These are phyloP conservation scores for Panicum virgatum DNA, from an alignment of 202 grass and related monocot genomes.

Conservation along the genomic window DNA sequence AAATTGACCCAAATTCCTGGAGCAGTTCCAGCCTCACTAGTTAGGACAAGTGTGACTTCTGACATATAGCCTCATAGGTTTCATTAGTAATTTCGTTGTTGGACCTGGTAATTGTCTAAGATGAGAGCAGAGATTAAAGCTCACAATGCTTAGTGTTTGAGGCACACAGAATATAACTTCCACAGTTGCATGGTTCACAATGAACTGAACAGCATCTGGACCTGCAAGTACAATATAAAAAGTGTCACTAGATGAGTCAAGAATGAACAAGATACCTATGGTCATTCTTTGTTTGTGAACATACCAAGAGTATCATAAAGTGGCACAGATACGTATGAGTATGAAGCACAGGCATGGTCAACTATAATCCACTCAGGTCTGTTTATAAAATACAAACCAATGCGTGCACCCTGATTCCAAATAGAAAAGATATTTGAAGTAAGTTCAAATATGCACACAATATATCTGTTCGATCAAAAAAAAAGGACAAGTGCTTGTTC, in stretches of 20 bases:
- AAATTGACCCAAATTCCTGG: neutral
- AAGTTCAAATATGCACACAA: conserved; percentile 9
- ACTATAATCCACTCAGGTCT: conserved; percentile 89
- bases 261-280: conserved; percentile 24
- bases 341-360: conserved; percentile 93
- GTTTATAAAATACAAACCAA: conserved; percentile 99
- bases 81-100: neutral
- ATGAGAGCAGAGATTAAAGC: conserved; percentile 32
- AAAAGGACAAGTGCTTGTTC: neutral
- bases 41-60: neutral
- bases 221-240: conserved; percentile 48
- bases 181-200: conserved; percentile 90
- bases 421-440: neutral
- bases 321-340: conserved; percentile 89
- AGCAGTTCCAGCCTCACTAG: neutral
- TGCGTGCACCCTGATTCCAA: conserved; percentile 65
- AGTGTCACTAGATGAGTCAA: conserved; percentile 28
- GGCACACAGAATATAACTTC: conserved; percentile 94
- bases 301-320: conserved; percentile 98
- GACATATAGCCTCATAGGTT: neutral
- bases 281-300: conserved; percentile 5
- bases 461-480: neutral
- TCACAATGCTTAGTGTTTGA: conserved; percentile 83
- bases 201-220: conserved; percentile 95
- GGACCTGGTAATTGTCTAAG: neutral